These are phyloP conservation scores for Larix sibirica DNA, from an alignment of 83 land plant genomes.

Conservation along the genomic window DNA sequence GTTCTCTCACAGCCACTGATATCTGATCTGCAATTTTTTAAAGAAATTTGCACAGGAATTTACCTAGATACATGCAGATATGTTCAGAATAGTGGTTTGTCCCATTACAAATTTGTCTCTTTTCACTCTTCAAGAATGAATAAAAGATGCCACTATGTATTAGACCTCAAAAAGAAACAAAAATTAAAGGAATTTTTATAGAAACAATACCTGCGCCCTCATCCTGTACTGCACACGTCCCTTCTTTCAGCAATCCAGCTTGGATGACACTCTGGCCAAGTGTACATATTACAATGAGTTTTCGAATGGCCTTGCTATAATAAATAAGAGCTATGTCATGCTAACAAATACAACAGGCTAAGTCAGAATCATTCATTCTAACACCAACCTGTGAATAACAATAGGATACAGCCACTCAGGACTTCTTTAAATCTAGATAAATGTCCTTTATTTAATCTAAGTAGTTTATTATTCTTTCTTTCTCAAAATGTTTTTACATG, in stretches of 20 bases:
- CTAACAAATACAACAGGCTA: neutral
- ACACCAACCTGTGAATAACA: neutral
- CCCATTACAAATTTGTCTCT: neutral
- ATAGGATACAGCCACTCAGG: neutral
- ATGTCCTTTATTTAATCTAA: neutral
- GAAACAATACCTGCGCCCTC: slow-evolving; percentile 82
- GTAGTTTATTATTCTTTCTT: neutral
- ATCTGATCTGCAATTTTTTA: neutral
- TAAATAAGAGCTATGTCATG: neutral
- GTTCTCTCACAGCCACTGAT: neutral
- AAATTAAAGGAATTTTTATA: neutral
- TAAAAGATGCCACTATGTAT: neutral
- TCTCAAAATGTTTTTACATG: neutral
- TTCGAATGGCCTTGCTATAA: neutral
- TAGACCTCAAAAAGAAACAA: slow-evolving; percentile 1
- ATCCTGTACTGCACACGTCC: slow-evolving; percentile 90
- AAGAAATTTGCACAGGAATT: neutral
- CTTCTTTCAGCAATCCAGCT: slow-evolving; percentile 78
- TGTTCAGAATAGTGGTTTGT: too few species aligned
- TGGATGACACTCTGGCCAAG: slow-evolving; percentile 57
- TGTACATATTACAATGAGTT: neutral
- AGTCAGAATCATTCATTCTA: neutral
- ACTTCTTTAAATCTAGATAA: neutral
- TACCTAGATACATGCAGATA: neutral
- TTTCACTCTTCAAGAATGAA: neutral